These are phyloP conservation scores for Vanilla planifolia DNA, from an alignment of 106 monocot genomes.

Conservation along the genomic window DNA sequence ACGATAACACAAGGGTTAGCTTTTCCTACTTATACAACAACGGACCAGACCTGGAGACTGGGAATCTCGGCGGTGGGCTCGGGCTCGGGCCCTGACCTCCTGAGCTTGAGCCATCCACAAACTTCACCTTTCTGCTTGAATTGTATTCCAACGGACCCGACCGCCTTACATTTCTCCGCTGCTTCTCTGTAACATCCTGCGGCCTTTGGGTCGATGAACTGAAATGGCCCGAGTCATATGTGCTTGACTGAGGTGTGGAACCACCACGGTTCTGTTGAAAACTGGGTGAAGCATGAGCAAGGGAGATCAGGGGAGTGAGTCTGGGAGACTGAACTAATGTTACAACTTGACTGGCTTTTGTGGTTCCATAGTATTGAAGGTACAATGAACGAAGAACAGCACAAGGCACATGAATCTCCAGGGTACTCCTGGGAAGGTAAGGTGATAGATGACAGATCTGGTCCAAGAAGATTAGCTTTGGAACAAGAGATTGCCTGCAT, in stretches of 20 bases:
- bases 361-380: conserved; percentile 46
- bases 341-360: conserved; percentile 25
- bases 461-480: conserved; percentile 90
- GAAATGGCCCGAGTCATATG: conserved; percentile 30
- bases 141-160: conserved; percentile 73
- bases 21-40: conserved; percentile 54
- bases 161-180: conserved; percentile 32
- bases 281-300: conserved; percentile 73
- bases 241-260: conserved; percentile 22
- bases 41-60: conserved; percentile 76
- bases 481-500: conserved; percentile 55
- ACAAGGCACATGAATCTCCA: conserved; percentile 81
- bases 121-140: conserved; percentile 64
- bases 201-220: conserved; percentile 20
- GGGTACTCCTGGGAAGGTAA: conserved; percentile 86
- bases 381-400: conserved; percentile 75
- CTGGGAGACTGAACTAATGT: conserved; percentile 47
- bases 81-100: conserved; percentile 41
- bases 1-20: too few species aligned
- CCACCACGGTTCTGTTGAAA: conserved; percentile 36
- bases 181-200: conserved; percentile 35
- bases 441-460: conserved; percentile 78
- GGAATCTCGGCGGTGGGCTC: conserved; percentile 74
- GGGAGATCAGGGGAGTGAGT: conserved; percentile 77
- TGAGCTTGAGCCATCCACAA: conserved; percentile 65